Evolutionary conservation across 2,329 filamentous ascomycete genomes (phyloP), one percentile per base, ranked within the genome.

Genomic region (Arthrobotrys pseudoclavata): DNA sequence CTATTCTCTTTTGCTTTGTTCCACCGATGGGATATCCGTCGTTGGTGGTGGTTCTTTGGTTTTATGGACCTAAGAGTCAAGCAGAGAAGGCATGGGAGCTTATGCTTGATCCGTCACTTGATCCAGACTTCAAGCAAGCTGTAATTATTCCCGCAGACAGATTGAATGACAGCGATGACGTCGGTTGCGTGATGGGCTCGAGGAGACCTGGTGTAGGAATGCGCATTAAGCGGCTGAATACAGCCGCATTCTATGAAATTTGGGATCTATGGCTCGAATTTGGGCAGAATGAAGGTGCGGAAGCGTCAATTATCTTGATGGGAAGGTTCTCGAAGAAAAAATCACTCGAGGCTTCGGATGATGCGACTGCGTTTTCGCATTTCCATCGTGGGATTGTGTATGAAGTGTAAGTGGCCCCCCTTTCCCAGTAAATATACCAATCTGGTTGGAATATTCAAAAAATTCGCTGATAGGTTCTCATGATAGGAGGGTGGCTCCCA

Each of bases 81-180:
- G 77, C 78, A 9, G 18, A 68, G 3, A 64, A 68, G 4, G 79
- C 80, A 15, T 82, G 80, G 55, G 71, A 79, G 34, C 55, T 70
- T 2, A 71, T 82, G 0, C 67, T 81, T 42, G 79, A 80, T 4
- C 45, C 45, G 4, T 24, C 20, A 13, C 37, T 81, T 7, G 60
- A 61, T 1, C 82, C 82, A 3, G 10, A 81, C n/a, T 26, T 80
- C 20, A 69, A 70, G 24, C 53, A 79, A 52, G 63, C 74, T 48
- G 29, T 42, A 18, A 53, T 79, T 45, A 62, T 81, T 37, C 76
- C 79, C 4, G 68, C 81, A 50, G 77, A 82, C 24, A 81, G 79
- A 9, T 42, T 67, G 45, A 67, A 67, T 20, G 63, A 67, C 15
- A 20, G 26, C 6, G 42, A 67, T 4, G 63, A 67, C 6, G 45